Percentiles rank a stretch among this genome's conserved stretches.
Evolutionary conservation across 2,329 filamentous ascomycete species (phyloP).

Genomic region (Blastomyces gilchristii): DNA sequence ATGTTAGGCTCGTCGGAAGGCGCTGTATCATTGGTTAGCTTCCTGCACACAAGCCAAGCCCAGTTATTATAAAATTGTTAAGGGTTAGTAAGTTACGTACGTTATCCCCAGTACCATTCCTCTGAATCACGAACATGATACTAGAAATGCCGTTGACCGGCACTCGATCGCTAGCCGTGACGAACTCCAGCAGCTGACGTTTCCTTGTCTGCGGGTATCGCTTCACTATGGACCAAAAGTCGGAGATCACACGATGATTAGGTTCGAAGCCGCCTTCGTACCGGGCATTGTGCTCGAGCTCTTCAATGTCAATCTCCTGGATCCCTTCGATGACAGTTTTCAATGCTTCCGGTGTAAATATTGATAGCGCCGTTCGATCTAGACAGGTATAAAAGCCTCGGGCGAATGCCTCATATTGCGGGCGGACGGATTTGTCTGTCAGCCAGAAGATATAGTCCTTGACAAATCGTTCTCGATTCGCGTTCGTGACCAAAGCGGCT

Average conservation of each 20-base stretch:
- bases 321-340: constrained; percentile 74
- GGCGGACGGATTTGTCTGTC: constrained; percentile 62
- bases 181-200: constrained; percentile 75
- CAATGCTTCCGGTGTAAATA: constrained; percentile 62
- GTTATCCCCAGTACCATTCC: constrained; percentile 55
- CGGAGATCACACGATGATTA: constrained; percentile 56
- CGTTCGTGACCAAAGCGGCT: constrained; percentile 65
- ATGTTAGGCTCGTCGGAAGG: constrained; percentile 82
- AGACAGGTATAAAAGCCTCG: constrained; percentile 71
- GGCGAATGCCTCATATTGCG: constrained; percentile 71
- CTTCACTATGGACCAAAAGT: constrained; percentile 82
- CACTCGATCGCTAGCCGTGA: constrained; percentile 83
- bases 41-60: neutral
- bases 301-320: constrained; percentile 65
- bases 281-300: constrained; percentile 58
- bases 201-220: constrained; percentile 53
- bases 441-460: constrained; percentile 78
- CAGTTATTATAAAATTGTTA: neutral
- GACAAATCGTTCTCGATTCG: constrained; percentile 68
- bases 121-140: constrained; percentile 73
- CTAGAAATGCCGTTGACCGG: constrained; percentile 77
- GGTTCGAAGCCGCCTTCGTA: constrained; percentile 73
- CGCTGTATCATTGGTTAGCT: constrained; percentile 21
- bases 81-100: constrained; percentile 21
- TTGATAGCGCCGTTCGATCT: constrained; percentile 55